Percentiles rank a stretch among this genome's conserved stretches.
phyloP scores from a whole-genome alignment of 2,329 filamentous ascomycete genomes.

The Daldinia sp. region DNA sequence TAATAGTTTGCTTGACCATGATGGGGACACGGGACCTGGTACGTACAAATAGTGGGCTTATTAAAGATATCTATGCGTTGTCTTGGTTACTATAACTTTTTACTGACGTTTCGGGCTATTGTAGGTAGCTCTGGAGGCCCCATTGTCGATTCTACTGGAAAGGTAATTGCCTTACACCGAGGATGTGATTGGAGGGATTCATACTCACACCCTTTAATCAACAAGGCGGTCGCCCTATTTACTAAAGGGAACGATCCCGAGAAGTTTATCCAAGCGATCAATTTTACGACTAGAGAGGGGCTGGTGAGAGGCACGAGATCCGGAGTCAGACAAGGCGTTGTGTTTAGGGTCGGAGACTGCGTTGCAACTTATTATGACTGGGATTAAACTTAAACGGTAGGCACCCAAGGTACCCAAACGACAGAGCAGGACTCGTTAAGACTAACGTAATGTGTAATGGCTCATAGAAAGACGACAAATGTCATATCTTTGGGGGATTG shows the following conservation, averaged over 20 bases:
- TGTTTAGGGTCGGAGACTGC: neutral
- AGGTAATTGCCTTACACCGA: neutral
- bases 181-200: neutral
- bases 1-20: neutral
- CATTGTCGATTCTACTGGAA: neutral
- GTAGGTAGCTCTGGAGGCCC: neutral
- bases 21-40: neutral
- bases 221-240: neutral
- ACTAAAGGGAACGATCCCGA: neutral
- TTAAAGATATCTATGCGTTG: neutral
- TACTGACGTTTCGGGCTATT: neutral
- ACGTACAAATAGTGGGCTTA: neutral
- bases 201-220: neutral
- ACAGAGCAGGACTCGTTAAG: too few relatives aligned
- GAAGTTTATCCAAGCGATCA: neutral
- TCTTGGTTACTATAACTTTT: neutral
- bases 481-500: neutral
- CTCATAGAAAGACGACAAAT: neutral
- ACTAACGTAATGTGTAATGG: neutral
- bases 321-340: neutral
- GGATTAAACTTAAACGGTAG: neutral
- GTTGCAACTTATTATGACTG: neutral
- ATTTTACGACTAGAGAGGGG: neutral
- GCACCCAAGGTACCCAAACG: too few relatives aligned
- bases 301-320: too few relatives aligned